phyloP scores from a whole-genome alignment of 306 rosid species.

The Hippophae gyantsensis region DNA sequence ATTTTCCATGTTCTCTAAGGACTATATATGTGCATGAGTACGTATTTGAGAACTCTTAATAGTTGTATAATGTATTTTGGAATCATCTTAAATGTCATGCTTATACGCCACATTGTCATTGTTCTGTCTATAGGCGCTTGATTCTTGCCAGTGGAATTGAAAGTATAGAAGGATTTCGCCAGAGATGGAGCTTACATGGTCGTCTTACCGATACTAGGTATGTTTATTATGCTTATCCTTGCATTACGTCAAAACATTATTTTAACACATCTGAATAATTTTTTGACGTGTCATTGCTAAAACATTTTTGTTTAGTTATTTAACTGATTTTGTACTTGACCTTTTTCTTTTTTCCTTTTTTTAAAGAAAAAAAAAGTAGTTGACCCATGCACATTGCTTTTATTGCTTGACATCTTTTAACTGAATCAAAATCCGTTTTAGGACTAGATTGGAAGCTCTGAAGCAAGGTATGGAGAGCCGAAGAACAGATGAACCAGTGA shows the following conservation, averaged over 20 bases:
- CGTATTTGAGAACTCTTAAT: no score
- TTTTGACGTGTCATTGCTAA: not conserved
- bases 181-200: constrained; percentile 92
- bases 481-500: constrained; percentile 22
- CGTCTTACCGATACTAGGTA: constrained; percentile 82
- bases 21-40: no score
- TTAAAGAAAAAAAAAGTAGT: not conserved
- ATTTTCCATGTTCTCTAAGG: no score
- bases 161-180: constrained; percentile 84
- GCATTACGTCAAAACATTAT: constrained; percentile 12
- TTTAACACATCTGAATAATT: constrained; percentile 1
- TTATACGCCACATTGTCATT: constrained; percentile 1
- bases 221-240: constrained; percentile 16
- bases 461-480: constrained; percentile 62
- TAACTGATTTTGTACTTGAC: not conserved
- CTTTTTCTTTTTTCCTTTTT: not conserved
- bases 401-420: constrained; percentile 5
- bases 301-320: not conserved
- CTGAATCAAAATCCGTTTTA: constrained; percentile 24
- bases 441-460: constrained; percentile 67
- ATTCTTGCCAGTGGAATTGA: constrained; percentile 90
- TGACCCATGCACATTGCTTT: not conserved
- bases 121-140: constrained; percentile 47
- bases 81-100: not conserved
- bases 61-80: not conserved